Evolutionary conservation across 495 filamentous ascomycete species (phyloP).

Genomic region (Penicillium psychrofluorescens): DNA sequence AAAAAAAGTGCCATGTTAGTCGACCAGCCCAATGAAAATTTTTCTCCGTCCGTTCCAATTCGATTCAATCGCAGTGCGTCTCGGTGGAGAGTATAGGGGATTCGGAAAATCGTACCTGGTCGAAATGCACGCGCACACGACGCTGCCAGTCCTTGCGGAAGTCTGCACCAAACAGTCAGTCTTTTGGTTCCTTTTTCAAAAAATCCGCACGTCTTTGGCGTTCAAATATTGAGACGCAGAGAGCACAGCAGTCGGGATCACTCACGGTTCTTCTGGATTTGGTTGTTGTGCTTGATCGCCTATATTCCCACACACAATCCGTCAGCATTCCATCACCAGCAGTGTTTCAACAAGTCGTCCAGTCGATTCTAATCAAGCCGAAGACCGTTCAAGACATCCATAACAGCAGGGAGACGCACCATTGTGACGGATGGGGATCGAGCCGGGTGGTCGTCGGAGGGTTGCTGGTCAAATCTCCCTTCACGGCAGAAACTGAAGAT

Average conservation of each 20-base stretch:
- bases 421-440: conserved; percentile 62
- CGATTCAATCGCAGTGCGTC: conserved; percentile 11
- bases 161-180: conserved; percentile 50
- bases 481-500: conserved; percentile 27
- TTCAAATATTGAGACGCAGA: conserved; percentile 4
- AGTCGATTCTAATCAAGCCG: not conserved
- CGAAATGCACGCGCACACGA: conserved; percentile 96
- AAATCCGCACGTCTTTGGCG: conserved; percentile 1
- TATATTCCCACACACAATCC: conserved; percentile 31
- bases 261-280: conserved; percentile 95
- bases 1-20: conserved; percentile 21
- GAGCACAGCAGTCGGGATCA: conserved; percentile 13
- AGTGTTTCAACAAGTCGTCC: not conserved
- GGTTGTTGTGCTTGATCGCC: conserved; percentile 99
- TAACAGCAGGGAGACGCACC: conserved; percentile 39
- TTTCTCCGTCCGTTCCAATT: conserved; percentile 4
- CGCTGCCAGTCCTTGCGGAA: conserved; percentile 99
- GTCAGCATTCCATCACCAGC: conserved; percentile 13
- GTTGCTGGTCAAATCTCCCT: conserved; percentile 46
- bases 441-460: conserved; percentile 44
- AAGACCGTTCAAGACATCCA: no score
- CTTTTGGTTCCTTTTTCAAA: conserved; percentile 5
- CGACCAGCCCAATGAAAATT: conserved; percentile 8
- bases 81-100: conserved; percentile 14
- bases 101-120: conserved; percentile 68